Evolutionary conservation across 2,329 filamentous ascomycete genomes (phyloP).

Genomic region (Triangularia verruculosa): DNA sequence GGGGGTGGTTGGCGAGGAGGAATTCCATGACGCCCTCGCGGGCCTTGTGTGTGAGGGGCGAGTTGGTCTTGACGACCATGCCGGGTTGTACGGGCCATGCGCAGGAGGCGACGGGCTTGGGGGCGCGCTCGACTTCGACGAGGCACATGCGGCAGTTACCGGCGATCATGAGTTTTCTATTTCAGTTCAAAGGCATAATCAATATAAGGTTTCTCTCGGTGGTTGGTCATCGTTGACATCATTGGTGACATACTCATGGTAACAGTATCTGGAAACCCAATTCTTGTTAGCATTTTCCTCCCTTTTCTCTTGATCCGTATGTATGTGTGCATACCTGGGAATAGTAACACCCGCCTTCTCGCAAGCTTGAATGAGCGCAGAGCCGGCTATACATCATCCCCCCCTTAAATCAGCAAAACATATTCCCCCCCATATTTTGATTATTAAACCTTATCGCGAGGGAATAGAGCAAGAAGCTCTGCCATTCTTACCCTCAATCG

Average conservation of each 20-base stretch:
- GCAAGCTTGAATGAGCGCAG: slow-evolving; percentile 97
- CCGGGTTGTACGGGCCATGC: slow-evolving; percentile 98
- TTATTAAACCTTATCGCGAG: slow-evolving; percentile 18
- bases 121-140: slow-evolving; percentile 93
- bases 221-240: slow-evolving; percentile 26
- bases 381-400: slow-evolving; percentile 65
- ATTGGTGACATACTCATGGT: slow-evolving; percentile 75
- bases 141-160: slow-evolving; percentile 99
- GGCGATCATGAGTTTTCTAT: slow-evolving; percentile 94
- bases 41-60: slow-evolving; percentile 92
- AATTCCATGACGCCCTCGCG: slow-evolving; percentile 99
- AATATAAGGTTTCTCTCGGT: slow-evolving; percentile 35
- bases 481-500: slow-evolving; percentile 60
- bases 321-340: slow-evolving; percentile 61
- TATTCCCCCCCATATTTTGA: slow-evolving; percentile 6
- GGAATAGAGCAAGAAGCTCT: background rate
- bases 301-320: background rate
- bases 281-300: slow-evolving; percentile 32
- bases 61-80: slow-evolving; percentile 99
- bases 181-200: slow-evolving; percentile 36
- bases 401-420: slow-evolving; percentile 32
- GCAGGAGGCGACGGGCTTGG: slow-evolving; percentile 96
- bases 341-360: slow-evolving; percentile 92
- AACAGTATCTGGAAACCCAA: slow-evolving; percentile 73
- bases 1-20: slow-evolving; percentile 88